Base-by-base conservation (phyloP, 1,284 basidiomycete genomes). In the Thecaphora thlaspeos region DNA sequence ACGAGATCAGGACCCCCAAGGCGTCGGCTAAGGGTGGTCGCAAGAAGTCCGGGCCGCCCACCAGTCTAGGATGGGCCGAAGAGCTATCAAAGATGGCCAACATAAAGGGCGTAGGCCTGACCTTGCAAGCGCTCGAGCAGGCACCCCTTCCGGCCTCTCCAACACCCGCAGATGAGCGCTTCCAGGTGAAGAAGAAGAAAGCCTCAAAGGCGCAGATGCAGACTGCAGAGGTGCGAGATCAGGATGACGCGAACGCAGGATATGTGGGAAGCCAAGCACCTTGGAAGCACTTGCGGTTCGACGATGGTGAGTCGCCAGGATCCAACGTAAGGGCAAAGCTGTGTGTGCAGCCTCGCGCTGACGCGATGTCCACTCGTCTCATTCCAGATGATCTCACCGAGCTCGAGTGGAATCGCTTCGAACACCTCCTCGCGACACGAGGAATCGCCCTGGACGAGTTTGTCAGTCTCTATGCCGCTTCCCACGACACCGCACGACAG, bases 21-120 rank as follows among this genome's bases (percentile, higher is more conserved):
- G 12, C 3, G 32, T 15, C 9, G 32, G 15, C 15, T 11, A 34
- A 34, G 15, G 32, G 10, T 34, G 15, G 28, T 30, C 28, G 32
- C 32, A 47, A 49, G 41, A 49, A 49, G 15, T 19, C 22, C 5
- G 40, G 46, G 4, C 43, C 23, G 2, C 41, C 43, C 1, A 46
- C 45, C n/a, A 34, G 34, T 17, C 48, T 50, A 9, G 50, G 41
- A 21, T 60, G 61, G 57, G 41, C 48, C 10, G 61, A 64, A 21
- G 39, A 46, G n/a, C 43, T 64, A 3, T 57, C 61, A 2, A 34
- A 39, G 15, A 32, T 43, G 10, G 56, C 57, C n/a, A 60, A 54
- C 28, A 26, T 64, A 18, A 64, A 64, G 32, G 57, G 52, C 0
- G 46, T 64, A 34, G 54, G 55, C 47, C 12, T 34, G 32, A 14